Evolutionary conservation across 2,329 filamentous ascomycete species (phyloP).

Genomic region (Hypoxylon sp.): DNA sequence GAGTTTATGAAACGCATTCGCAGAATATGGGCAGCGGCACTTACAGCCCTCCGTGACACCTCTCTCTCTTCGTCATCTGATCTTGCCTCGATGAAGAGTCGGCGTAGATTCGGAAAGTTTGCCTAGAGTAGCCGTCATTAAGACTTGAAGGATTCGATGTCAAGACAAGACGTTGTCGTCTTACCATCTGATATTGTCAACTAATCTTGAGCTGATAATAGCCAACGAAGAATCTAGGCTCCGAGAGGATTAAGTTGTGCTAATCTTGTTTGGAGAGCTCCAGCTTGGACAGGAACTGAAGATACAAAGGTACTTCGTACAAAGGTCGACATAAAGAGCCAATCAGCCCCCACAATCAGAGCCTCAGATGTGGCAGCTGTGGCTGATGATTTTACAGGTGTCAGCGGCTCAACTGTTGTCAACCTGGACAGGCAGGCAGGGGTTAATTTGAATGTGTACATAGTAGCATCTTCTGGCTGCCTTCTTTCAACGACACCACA

Average conservation of each 20-base stretch:
- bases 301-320: no score
- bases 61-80: slow-evolving; percentile 94
- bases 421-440: no score
- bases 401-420: background rate
- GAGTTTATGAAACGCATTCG: slow-evolving; percentile 1
- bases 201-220: no score
- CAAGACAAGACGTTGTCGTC: background rate
- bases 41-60: slow-evolving; percentile 89
- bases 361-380: slow-evolving; percentile 15
- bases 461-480: no score
- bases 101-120: slow-evolving; percentile 90
- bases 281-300: no score
- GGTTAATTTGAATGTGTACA: slow-evolving; percentile 21
- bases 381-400: background rate
- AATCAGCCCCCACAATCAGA: slow-evolving; percentile 1
- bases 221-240: background rate
- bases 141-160: background rate
- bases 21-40: slow-evolving; percentile 44
- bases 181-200: slow-evolving; percentile 24
- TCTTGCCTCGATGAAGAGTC: slow-evolving; percentile 92
- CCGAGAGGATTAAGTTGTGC: background rate
- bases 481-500: slow-evolving; percentile 6
- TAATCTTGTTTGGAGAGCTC: background rate
- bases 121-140: slow-evolving; percentile 55
- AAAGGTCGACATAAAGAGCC: background rate